Base-by-base conservation (phyloP, 306 rosid species). In the Dryas octopetala region DNA sequence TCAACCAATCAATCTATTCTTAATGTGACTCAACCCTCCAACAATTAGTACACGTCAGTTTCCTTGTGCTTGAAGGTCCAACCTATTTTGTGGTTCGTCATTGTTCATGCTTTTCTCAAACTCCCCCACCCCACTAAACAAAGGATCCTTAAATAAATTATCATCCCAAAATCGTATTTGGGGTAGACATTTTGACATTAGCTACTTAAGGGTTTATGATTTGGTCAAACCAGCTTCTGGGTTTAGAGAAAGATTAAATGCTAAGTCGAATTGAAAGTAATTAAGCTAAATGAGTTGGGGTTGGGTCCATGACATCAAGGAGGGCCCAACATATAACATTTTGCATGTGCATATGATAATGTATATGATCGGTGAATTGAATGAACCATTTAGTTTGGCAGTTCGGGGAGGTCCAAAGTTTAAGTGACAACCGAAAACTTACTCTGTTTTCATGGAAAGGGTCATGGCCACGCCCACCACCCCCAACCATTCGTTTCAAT, bases 331-430 rank as follows among this genome's bases (percentile, higher is more conserved):
- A 46, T 19, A 47, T 48, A 62, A 38, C 69, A 74, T 38, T 61
- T 32, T 61, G 53, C 74, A 48, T 57, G 82, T 48, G 72, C 49
- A 44, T 11, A 44, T 62, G 5, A 45, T 38, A 9, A 11, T 54
- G 4, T 40, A 58, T 12, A 45, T 14, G 38, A 6, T 55, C 28
- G 11, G 28, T 65, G 14, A 45, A 59, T 41, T 55, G 50, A 55
- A 55, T 72, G 4, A 58, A 15, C 49, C 64, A 79, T 66, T 79
- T 74, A 79, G 43, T 67, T 58, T 59, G 79, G 62, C 62, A 26
- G 83, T 79, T 79, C 40, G 41, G 68, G 57, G 44, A 44, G 46
- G 79, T 65, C 68, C 46, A 77, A 32, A 32, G 28, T 8, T 55
- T 44, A 75, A 66, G 83, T 79, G 71, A 59, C 75, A 74, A 64